phyloP scores from a whole-genome alignment of 2,329 filamentous ascomycete species.

The Cladosporium phlei region DNA sequence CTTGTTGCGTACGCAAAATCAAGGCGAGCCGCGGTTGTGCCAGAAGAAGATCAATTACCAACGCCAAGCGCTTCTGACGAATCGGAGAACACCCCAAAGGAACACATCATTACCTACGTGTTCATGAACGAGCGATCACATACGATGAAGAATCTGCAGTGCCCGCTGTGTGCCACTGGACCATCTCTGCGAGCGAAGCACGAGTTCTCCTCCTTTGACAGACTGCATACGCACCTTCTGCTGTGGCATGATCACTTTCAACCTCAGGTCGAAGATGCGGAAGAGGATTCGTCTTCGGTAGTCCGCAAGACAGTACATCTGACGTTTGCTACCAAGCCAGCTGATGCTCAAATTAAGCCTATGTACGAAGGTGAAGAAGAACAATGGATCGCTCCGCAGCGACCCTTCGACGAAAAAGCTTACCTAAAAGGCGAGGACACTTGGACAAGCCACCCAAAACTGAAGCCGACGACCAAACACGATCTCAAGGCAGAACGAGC shows the following conservation, averaged over 20 bases:
- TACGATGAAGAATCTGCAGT: conserved; percentile 15
- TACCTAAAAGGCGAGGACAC: conserved; percentile 34
- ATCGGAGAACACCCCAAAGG: conserved; percentile 13
- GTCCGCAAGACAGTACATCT: conserved; percentile 2
- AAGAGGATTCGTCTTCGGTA: conserved; percentile 13
- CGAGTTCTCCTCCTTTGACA: conserved; percentile 23
- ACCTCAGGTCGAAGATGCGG: conserved; percentile 22
- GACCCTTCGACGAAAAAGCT: conserved; percentile 32
- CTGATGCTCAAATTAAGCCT: conserved; percentile 16
- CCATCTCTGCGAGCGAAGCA: background rate
- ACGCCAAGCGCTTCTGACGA: conserved; percentile 26
- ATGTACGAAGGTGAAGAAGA: conserved; percentile 27
- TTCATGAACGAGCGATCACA: conserved; percentile 12
- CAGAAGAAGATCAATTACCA: conserved; percentile 19
- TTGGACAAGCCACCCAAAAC: conserved; percentile 22
- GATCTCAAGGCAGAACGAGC: background rate
- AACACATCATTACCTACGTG: conserved; percentile 25
- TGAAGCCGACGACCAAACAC: background rate
- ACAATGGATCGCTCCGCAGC: conserved; percentile 30
- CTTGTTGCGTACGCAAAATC: conserved; percentile 22
- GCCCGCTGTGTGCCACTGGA: conserved; percentile 5
- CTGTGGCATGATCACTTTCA: conserved; percentile 34
- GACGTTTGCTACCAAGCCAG: background rate
- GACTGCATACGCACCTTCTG: conserved; percentile 34
- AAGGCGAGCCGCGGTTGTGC: background rate